phyloP scores from a whole-genome alignment of 257 asterid species.

The Nicotiana otophora region DNA sequence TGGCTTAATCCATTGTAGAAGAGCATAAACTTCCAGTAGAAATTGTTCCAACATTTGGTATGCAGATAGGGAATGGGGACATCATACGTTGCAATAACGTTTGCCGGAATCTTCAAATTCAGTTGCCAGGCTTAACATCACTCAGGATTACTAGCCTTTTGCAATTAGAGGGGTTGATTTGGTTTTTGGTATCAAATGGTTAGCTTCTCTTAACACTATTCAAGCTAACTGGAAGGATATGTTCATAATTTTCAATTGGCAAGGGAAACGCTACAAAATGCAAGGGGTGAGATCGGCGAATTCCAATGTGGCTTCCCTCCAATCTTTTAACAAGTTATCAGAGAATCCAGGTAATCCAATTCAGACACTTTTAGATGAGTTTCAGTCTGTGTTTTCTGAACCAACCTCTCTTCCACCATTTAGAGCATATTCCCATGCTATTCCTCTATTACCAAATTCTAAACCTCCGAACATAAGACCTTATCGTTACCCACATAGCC shows the following conservation, averaged over 20 bases:
- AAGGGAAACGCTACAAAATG: neutral
- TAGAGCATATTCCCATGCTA: neutral
- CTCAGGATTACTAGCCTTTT: neutral
- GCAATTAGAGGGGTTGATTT: neutral
- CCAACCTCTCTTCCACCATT: neutral
- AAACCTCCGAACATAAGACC: too few species aligned
- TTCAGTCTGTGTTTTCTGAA: neutral
- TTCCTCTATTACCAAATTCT: too few species aligned
- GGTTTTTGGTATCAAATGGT: slow-evolving; percentile 14
- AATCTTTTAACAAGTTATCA: neutral
- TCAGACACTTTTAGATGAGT: neutral
- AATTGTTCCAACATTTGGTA: too few species aligned
- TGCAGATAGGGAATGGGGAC: too few species aligned
- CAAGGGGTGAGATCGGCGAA: neutral
- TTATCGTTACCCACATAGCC: too few species aligned
- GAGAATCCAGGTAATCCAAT: neutral
- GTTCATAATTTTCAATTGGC: neutral
- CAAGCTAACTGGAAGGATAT: slow-evolving; percentile 16
- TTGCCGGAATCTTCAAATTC: neutral
- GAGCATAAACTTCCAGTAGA: too few species aligned
- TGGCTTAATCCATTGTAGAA: too few species aligned
- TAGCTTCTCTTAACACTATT: slow-evolving; percentile 6
- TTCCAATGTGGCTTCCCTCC: neutral
- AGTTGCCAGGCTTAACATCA: neutral
- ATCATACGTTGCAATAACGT: neutral